Evolutionary conservation across 2,329 filamentous ascomycete genomes (phyloP).

Genomic region (Fusarium scirpi): DNA sequence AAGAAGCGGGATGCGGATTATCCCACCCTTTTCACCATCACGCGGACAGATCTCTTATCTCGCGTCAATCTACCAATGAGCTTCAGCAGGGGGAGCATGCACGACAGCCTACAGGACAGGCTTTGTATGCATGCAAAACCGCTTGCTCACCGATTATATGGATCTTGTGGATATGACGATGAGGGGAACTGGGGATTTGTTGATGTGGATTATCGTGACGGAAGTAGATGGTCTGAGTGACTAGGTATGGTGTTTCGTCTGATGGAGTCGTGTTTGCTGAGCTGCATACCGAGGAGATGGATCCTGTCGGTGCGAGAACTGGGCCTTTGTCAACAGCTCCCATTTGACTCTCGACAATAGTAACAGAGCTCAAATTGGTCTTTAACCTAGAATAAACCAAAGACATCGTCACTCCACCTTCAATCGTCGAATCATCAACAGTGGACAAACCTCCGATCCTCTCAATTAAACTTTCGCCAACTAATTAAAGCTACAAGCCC

Average conservation of each 20-base stretch:
- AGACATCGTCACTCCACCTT: neutral
- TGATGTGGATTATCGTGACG: slow-evolving; percentile 1
- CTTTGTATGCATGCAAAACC: neutral
- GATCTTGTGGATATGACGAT: neutral
- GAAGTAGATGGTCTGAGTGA: neutral
- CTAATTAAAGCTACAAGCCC: neutral
- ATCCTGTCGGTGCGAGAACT: neutral
- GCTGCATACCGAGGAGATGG: neutral
- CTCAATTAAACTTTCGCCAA: neutral
- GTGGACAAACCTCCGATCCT: neutral
- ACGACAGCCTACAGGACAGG: neutral
- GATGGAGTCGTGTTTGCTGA: no score
- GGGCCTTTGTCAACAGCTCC: no score
- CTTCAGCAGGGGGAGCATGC: slow-evolving; percentile 4
- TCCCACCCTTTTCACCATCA: slow-evolving; percentile 33
- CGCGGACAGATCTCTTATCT: slow-evolving; percentile 38
- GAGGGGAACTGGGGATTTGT: neutral
- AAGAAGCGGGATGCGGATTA: slow-evolving; percentile 15
- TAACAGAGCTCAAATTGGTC: no score
- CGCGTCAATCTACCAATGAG: neutral
- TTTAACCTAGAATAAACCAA: no score
- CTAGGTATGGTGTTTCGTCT: no score
- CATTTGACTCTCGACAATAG: no score
- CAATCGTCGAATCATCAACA: neutral
- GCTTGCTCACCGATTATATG: neutral